A percentile compares a stretch with the other conserved stretches of the same genome.
Conservation (phyloP, 2,329 filamentous ascomycete species). For the Aspergillus caelatus region DNA sequence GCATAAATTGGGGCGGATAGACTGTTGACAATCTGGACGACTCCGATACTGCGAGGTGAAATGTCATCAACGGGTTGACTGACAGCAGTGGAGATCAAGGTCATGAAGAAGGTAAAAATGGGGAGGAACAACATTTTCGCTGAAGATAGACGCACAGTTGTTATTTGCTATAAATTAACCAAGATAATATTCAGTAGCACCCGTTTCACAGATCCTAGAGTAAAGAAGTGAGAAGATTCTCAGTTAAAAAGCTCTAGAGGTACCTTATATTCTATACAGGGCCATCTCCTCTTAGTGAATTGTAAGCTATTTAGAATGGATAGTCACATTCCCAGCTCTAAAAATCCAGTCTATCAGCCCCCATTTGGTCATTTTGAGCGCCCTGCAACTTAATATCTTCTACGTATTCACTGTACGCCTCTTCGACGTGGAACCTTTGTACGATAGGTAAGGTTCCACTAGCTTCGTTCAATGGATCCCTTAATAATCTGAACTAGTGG, state of each 20-base stretch:
- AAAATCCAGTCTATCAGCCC: neutral
- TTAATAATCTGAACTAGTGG: neutral
- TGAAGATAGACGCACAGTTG: neutral
- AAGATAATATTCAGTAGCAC: neutral
- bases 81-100: neutral
- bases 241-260: no score
- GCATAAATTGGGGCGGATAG: conserved; percentile 33
- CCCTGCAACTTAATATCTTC: neutral
- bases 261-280: no score
- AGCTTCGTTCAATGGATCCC: neutral
- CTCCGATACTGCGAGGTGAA: conserved; percentile 18
- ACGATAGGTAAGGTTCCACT: neutral
- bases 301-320: neutral
- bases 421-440: neutral
- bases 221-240: no score
- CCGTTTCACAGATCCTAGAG: no score
- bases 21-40: conserved; percentile 37
- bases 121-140: neutral
- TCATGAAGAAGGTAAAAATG: neutral
- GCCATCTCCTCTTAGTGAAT: neutral
- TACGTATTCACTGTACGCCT: neutral
- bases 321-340: neutral
- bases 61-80: neutral
- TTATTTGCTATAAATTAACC: neutral
- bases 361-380: neutral